These are phyloP conservation scores for Heritiera littoralis DNA, from an alignment of 345 rosid genomes.

Conservation along the genomic window DNA sequence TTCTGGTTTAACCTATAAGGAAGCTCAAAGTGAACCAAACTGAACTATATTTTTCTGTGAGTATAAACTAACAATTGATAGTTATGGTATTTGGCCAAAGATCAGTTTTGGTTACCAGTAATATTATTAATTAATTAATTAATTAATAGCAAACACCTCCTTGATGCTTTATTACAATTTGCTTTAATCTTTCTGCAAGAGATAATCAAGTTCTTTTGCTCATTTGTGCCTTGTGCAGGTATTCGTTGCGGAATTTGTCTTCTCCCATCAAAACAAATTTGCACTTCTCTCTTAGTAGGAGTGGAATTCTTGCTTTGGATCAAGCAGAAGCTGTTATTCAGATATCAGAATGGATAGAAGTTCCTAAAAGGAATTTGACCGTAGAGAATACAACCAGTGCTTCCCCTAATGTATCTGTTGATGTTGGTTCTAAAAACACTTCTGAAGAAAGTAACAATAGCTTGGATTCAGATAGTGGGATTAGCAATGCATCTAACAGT, in stretches of 20 bases:
- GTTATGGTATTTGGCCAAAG: neutral
- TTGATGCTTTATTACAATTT: neutral
- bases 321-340: constrained; percentile 94
- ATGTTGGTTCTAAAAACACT: constrained; percentile 44
- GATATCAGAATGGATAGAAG: constrained; percentile 96
- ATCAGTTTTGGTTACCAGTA: neutral
- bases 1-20: neutral
- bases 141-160: neutral
- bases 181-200: neutral
- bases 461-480: constrained; percentile 48
- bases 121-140: neutral
- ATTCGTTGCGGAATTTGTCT: constrained; percentile 86
- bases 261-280: constrained; percentile 89
- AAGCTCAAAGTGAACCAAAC: neutral
- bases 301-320: constrained; percentile 86
- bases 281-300: constrained; percentile 93
- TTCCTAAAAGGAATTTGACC: constrained; percentile 74
- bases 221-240: constrained; percentile 45
- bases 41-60: neutral
- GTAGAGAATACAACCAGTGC: constrained; percentile 62
- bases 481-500: constrained; percentile 37
- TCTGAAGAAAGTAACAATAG: constrained; percentile 56
- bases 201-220: constrained; percentile 7
- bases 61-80: neutral
- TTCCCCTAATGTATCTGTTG: constrained; percentile 53